Conservation (phyloP, 2,329 filamentous ascomycete genomes). For the Calonectria ilicicola region DNA sequence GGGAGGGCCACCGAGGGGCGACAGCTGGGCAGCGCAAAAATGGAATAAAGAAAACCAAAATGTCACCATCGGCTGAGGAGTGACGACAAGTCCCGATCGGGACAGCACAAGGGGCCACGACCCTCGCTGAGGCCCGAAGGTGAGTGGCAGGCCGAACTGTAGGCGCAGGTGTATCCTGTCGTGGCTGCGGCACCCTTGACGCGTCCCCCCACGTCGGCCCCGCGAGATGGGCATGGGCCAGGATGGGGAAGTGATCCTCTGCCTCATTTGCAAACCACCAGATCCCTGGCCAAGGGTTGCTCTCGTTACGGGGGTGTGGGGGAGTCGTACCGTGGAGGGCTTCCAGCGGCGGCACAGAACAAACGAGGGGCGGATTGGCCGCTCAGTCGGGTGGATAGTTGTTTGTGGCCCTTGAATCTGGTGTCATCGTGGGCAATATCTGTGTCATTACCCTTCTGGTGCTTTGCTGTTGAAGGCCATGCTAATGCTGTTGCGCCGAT, state of each 20-base stretch:
- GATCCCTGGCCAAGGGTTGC: neutral
- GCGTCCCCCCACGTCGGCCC: constrained; percentile 20
- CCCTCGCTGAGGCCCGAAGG: constrained; percentile 16
- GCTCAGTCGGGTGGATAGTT: neutral
- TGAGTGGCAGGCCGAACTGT: neutral
- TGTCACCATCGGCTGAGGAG: constrained; percentile 29
- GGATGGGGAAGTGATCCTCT: constrained; percentile 6
- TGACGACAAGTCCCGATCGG: constrained; percentile 27
- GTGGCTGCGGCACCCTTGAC: constrained; percentile 4
- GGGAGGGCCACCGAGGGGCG: neutral
- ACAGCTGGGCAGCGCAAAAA: neutral
- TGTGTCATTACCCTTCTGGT: constrained; percentile 7
- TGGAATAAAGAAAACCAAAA: neutral
- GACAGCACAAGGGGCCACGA: neutral
- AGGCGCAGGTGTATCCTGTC: neutral
- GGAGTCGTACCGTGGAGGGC: constrained; percentile 12
- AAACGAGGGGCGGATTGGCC: neutral
- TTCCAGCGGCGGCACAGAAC: constrained; percentile 13
- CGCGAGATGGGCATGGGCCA: constrained; percentile 15
- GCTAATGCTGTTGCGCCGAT: neutral
- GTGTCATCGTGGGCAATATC: constrained; percentile 1
- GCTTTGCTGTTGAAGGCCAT: neutral
- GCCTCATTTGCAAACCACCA: constrained; percentile 11
- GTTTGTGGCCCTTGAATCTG: neutral
- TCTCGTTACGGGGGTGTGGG: constrained; percentile 20